These are phyloP conservation scores for Kurtzmaniella cleridarum DNA, from an alignment of 805 yeast species.

Conservation along the genomic window DNA sequence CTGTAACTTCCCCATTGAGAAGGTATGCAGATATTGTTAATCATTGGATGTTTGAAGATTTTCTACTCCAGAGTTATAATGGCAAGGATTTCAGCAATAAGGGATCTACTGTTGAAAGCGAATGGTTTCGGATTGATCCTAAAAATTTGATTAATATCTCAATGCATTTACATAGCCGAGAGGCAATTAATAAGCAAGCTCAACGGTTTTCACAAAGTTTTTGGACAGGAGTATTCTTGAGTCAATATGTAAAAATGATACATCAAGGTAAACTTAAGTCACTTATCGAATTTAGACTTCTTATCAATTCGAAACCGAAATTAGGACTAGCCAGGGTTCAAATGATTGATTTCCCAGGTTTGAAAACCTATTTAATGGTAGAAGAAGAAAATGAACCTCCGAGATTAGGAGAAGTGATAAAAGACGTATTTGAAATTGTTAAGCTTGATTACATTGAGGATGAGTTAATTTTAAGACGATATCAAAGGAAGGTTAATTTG, in stretches of 20 bases:
- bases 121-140: background rate
- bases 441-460: slow-evolving; percentile 33
- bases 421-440: slow-evolving; percentile 14
- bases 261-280: slow-evolving; percentile 10
- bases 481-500: too few relatives aligned
- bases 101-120: too few relatives aligned
- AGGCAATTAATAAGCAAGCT: slow-evolving; percentile 18
- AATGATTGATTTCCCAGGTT: slow-evolving; percentile 19
- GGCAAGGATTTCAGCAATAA: background rate
- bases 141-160: slow-evolving; percentile 11
- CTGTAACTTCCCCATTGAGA: slow-evolving; percentile 86
- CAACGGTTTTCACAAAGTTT: slow-evolving; percentile 23
- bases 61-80: slow-evolving; percentile 6
- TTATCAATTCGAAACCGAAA: slow-evolving; percentile 19
- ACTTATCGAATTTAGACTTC: slow-evolving; percentile 18
- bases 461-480: slow-evolving; percentile 17
- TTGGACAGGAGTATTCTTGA: slow-evolving; percentile 34
- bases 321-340: slow-evolving; percentile 20
- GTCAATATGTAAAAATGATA: slow-evolving; percentile 18
- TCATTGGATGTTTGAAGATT: slow-evolving; percentile 60
- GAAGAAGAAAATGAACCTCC: slow-evolving; percentile 15
- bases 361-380: slow-evolving; percentile 18
- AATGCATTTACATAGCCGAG: slow-evolving; percentile 29
- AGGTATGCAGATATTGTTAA: slow-evolving; percentile 74
- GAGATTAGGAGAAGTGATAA: slow-evolving; percentile 18